Evolutionary conservation across 768 basidiomycete species (phyloP), one percentile per base, ranked within the genome.

Genomic region (Leccinum boreale): DNA sequence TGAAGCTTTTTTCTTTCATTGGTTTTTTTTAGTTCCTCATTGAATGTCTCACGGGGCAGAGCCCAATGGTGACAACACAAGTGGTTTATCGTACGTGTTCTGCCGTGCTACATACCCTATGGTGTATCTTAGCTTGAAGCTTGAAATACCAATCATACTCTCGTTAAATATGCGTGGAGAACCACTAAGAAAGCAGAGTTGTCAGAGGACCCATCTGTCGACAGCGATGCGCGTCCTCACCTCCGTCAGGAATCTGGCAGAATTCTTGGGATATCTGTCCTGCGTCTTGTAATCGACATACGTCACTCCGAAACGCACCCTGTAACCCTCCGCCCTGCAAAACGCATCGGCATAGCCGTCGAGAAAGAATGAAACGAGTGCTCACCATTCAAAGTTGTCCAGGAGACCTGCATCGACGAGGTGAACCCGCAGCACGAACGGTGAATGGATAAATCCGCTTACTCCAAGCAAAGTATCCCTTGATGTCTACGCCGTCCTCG

Each of bases 391-490:
- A 59, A 89, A 88, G 73, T 88, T 89, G 64, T 89, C 87, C 45
- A 89, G 66, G 62, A 89, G 77, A 75, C 85, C 85, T 85, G n/a
- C 21, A 46, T 47, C 52, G 14, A 45, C 8, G 26, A 56, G 52
- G n/a, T 48, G 33, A 56, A 28, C 19, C 29, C n/a, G 19, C 31
- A 31, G 31, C 31, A 31, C 50, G 39, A 44, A 44, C 42, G n/a
- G 4, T 14, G 31, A 21, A 54, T 24, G 39, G 24, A 31, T 9
- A 17, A 28, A 28, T 48, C 50, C 15, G 74, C 84, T 50, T 62
- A 86, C 86, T 87, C 87, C 87, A 88, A 6, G 85, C 82, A 75
- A 89, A 87, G 70, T 89, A 89, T 1, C 81, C 78, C 39, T 79
- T 70, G 55, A 89, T 73, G 50, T 86, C 84, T n/a, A 89, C 85